Percentiles rank a stretch among this genome's conserved stretches.
These are phyloP conservation scores for Sarocladiaceae sp. DNA, from an alignment of 2,329 filamentous ascomycete genomes.

Conservation along the genomic window DNA sequence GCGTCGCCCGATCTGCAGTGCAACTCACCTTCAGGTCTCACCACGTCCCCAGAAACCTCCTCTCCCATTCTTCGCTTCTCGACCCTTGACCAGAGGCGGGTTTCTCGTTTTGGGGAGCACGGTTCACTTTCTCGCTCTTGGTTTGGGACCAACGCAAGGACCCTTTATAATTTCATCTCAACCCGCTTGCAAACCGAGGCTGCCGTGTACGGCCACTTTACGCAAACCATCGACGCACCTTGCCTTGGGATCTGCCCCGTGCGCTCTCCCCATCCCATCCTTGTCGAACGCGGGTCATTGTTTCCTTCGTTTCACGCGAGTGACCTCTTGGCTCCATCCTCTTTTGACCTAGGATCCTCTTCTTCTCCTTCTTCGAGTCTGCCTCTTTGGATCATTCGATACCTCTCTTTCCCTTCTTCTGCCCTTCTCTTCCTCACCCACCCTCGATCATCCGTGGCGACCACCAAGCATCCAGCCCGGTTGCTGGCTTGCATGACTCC, in stretches of 20 bases:
- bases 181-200: too few relatives aligned
- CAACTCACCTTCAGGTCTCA: constrained; percentile 1
- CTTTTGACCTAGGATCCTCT: background rate
- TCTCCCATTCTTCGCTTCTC: too few relatives aligned
- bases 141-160: background rate
- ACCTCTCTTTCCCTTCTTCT: background rate
- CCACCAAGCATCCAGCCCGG: background rate
- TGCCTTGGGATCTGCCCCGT: too few relatives aligned
- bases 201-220: too few relatives aligned
- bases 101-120: background rate
- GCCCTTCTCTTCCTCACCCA: background rate
- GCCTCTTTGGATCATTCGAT: background rate
- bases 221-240: too few relatives aligned
- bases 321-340: too few relatives aligned
- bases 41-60: background rate
- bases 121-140: too few relatives aligned
- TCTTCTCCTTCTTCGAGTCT: background rate
- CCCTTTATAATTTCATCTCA: constrained; percentile 2
- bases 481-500: background rate
- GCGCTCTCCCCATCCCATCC: background rate
- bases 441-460: background rate
- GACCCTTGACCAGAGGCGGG: too few relatives aligned
- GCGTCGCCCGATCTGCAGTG: constrained; percentile 4
- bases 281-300: constrained; percentile 4
- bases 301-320: constrained; percentile 7